phyloP scores from a whole-genome alignment of 2,329 filamentous ascomycete species.

The Calonectria naviculata region DNA sequence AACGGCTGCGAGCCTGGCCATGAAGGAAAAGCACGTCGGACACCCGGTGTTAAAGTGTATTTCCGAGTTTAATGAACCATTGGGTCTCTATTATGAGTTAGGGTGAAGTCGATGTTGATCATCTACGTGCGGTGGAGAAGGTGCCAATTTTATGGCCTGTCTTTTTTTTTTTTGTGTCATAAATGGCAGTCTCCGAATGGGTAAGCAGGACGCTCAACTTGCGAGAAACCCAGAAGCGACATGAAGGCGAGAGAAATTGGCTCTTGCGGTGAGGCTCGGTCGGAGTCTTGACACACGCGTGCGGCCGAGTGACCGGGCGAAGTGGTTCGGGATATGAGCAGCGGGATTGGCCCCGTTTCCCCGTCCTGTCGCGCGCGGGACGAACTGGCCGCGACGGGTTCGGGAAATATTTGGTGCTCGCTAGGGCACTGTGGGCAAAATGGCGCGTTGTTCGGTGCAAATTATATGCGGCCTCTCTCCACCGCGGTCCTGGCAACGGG shows the following conservation, averaged over 20 bases:
- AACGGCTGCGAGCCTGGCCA: neutral
- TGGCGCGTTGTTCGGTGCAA: neutral
- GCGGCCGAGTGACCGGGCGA: neutral
- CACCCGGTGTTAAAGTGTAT: neutral
- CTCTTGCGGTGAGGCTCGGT: neutral
- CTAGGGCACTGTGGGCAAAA: neutral
- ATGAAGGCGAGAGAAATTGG: neutral
- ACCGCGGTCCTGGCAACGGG: neutral
- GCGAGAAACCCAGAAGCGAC: neutral
- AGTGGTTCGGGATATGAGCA: neutral
- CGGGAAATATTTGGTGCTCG: neutral
- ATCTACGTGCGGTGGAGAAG: neutral
- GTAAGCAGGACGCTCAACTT: neutral
- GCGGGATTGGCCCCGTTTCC: neutral
- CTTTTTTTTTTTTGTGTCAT: neutral
- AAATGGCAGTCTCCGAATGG: neutral
- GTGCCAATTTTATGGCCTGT: neutral
- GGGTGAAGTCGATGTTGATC: neutral
- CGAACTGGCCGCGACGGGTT: neutral
- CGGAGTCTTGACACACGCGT: neutral
- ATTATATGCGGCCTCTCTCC: neutral
- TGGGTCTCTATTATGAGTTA: neutral
- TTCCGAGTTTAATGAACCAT: neutral
- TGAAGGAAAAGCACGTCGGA: neutral
- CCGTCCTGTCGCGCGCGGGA: neutral